Evolutionary conservation across 1,284 basidiomycete species (phyloP), one percentile per base, ranked within the genome.

Genomic region (Tilletia setariae): DNA sequence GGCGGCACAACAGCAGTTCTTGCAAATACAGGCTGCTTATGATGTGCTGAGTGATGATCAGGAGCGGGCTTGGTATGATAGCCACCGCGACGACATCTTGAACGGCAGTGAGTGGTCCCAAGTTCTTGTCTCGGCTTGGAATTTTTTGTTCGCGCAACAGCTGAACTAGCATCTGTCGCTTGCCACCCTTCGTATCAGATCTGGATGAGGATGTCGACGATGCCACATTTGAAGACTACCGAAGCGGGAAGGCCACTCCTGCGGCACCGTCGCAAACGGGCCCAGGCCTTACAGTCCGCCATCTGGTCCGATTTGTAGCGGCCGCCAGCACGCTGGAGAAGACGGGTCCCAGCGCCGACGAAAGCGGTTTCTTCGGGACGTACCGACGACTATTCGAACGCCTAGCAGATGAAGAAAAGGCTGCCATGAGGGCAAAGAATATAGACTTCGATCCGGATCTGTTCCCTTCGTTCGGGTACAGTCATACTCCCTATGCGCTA

Each of bases 11-110:
- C 86, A 90, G 76, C 87, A 90, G 25, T 99, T 99, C 82, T 90
- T 93, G 13, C 85, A 88, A 59, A 84, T 98, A 16, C 94, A 97
- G 78, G 92, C 94, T 76, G 95, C 95, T 0, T 98, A 97, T 80
- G 95, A 98, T 87, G 94, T 80, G 19, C 77, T 81, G 1, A 76
- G 72, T 1, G 80, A 81, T 44, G 79, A 77, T 59, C 73, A 72
- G 43, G 94, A 98, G 86, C 87, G 95, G 72, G 94, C 95, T 51
- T 98, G 94, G 92, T 98, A 98, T 83, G 95, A 98, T 83, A 89
- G 89, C n/a, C 94, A 98, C 82, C 88, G 91, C 59, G 90, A 92
- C 42, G 90, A 91, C n/a, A 70, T 83, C 65, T 67, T 81, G 56
- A 70, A 73, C n/a, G 79, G 76, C 25, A 74, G 68, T 30, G 49